Evolutionary conservation across 768 basidiomycete genomes (phyloP).

Genomic region (Psilocybe azurescens): DNA sequence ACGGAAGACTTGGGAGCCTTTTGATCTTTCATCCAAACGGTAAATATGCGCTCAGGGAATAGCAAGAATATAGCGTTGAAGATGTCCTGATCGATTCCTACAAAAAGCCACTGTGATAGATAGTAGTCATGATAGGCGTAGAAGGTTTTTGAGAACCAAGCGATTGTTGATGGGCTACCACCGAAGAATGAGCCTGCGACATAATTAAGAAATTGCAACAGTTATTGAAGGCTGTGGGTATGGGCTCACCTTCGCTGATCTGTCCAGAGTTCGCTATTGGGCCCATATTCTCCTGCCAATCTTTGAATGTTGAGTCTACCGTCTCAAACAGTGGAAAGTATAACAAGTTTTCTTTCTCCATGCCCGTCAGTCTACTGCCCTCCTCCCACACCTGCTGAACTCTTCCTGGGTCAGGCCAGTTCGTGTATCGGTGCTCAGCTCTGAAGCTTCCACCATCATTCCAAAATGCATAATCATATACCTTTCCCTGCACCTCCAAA

Average conservation of each 20-base stretch:
- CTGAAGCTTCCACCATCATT: conserved; percentile 58
- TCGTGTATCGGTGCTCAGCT: conserved; percentile 40
- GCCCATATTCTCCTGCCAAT: conserved; percentile 51
- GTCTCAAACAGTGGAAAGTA: conserved; percentile 50
- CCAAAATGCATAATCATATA: conserved; percentile 63
- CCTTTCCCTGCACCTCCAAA: conserved; percentile 23
- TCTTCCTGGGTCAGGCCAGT: conserved; percentile 51
- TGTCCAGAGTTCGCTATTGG: conserved; percentile 48
- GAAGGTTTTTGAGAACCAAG: conserved; percentile 51
- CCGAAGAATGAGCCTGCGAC: conserved; percentile 60
- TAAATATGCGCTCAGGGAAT: conserved; percentile 47
- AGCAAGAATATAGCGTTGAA: conserved; percentile 29
- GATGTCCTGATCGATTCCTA: conserved; percentile 51
- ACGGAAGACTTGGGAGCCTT: conserved; percentile 14
- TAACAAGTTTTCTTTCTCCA: conserved; percentile 45
- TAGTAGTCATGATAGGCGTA: conserved; percentile 59
- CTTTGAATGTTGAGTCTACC: conserved; percentile 34
- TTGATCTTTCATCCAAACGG: conserved; percentile 44
- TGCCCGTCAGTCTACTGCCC: conserved; percentile 33
- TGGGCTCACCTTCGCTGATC: conserved; percentile 49
- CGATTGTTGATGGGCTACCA: conserved; percentile 45
- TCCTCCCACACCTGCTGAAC: conserved; percentile 46
- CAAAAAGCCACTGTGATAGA: conserved; percentile 46
- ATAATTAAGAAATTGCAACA: neutral
- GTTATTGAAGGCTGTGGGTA: conserved; percentile 9